phyloP scores from a whole-genome alignment of 345 rosid species.

The Jatropha curcas region DNA sequence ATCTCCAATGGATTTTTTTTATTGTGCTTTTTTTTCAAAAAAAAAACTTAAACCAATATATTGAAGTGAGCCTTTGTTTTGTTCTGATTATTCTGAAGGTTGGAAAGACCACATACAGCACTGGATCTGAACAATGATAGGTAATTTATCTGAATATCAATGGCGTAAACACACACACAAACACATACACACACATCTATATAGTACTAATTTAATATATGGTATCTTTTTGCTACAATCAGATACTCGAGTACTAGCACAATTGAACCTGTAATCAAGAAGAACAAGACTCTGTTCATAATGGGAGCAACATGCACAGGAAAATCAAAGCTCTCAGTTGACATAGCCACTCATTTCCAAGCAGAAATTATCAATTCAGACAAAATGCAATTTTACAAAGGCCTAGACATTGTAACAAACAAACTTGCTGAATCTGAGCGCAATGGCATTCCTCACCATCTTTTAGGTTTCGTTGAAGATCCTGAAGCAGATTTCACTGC shows the following conservation, averaged over 20 bases:
- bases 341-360: conserved; percentile 24
- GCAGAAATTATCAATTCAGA: conserved; percentile 42
- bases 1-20: too few species aligned
- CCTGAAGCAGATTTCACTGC: conserved; percentile 32
- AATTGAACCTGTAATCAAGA: neutral
- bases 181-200: too few species aligned
- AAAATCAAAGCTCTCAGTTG: conserved; percentile 41
- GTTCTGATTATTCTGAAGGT: too few species aligned
- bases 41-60: too few species aligned
- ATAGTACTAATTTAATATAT: too few species aligned
- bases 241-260: neutral
- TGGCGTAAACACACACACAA: too few species aligned
- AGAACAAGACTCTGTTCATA: conserved; percentile 30
- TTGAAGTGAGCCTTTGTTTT: too few species aligned
- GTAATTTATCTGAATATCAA: too few species aligned
- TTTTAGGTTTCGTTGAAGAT: conserved; percentile 26
- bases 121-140: too few species aligned
- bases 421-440: conserved; percentile 32
- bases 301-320: conserved; percentile 41
- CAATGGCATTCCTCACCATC: conserved; percentile 43
- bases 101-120: too few species aligned
- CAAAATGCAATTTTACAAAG: conserved; percentile 39
- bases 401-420: conserved; percentile 38
- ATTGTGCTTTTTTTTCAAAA: too few species aligned
- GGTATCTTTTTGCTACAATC: neutral